phyloP scores from a whole-genome alignment of 257 asterid genomes.

The Primulina eburnea region DNA sequence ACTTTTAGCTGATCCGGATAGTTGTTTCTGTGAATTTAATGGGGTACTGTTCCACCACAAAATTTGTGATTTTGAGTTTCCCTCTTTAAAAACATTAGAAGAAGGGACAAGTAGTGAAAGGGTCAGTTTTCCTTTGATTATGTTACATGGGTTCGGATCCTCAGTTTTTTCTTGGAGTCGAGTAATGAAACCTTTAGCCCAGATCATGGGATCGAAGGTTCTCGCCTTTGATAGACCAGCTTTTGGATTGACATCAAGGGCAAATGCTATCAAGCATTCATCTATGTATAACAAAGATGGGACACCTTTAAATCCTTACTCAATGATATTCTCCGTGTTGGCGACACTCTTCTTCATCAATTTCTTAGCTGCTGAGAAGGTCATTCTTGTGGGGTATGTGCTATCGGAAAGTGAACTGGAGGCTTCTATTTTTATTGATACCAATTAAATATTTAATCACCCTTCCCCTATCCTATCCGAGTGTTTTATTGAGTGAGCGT shows the following conservation, averaged over 20 bases:
- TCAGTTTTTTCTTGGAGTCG: slow-evolving; percentile 82
- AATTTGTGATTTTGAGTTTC: slow-evolving; percentile 47
- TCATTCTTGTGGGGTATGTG: slow-evolving; percentile 82
- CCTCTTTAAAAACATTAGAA: slow-evolving; percentile 26
- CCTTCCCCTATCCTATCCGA: not conserved
- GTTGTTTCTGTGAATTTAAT: slow-evolving; percentile 79
- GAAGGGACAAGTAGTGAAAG: slow-evolving; percentile 32
- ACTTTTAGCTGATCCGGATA: slow-evolving; percentile 72
- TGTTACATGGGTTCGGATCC: slow-evolving; percentile 96
- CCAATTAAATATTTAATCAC: too few relatives aligned
- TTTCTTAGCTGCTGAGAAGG: slow-evolving; percentile 72
- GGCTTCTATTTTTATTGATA: too few relatives aligned
- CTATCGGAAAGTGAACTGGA: not conserved
- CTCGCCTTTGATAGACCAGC: slow-evolving; percentile 98
- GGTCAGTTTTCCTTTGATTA: slow-evolving; percentile 60
- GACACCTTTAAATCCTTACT: slow-evolving; percentile 71
- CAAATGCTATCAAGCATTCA: slow-evolving; percentile 33
- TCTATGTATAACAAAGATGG: slow-evolving; percentile 35
- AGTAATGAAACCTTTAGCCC: slow-evolving; percentile 71
- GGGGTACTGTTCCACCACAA: slow-evolving; percentile 91
- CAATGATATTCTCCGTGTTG: slow-evolving; percentile 66
- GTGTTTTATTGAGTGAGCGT: not conserved
- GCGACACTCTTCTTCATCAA: slow-evolving; percentile 69
- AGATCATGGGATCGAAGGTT: slow-evolving; percentile 55
- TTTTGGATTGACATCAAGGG: slow-evolving; percentile 87